Percentiles rank a stretch among this genome's conserved stretches.
These are phyloP conservation scores for Kandelia obovata DNA, from an alignment of 345 rosid species.

Conservation along the genomic window DNA sequence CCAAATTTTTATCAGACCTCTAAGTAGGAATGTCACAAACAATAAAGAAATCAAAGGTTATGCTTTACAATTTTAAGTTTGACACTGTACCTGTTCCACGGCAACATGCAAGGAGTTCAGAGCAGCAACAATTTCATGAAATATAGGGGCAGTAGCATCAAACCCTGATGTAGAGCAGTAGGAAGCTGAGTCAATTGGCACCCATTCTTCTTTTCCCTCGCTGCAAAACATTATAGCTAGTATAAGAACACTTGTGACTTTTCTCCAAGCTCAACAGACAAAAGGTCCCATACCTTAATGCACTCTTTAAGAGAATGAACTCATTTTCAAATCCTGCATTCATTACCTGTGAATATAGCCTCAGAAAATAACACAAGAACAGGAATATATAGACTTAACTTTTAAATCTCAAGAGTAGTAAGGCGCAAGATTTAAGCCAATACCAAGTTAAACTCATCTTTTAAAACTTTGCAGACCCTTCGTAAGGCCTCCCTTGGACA, in stretches of 20 bases:
- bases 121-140: conserved; percentile 60
- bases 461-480: conserved; percentile 58
- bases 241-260: conserved; percentile 4
- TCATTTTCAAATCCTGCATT: conserved; percentile 98
- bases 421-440: conserved; percentile 5
- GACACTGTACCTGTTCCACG: conserved; percentile 71
- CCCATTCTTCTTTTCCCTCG: conserved; percentile 81
- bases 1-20: no score
- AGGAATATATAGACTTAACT: not conserved
- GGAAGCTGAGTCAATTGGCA: conserved; percentile 65
- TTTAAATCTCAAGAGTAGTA: not conserved
- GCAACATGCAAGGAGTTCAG: conserved; percentile 61
- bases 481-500: conserved; percentile 89
- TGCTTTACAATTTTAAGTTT: not conserved
- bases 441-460: conserved; percentile 88
- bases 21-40: no score
- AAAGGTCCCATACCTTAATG: conserved; percentile 39
- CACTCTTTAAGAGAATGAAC: conserved; percentile 74
- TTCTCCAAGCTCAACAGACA: not conserved
- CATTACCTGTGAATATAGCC: conserved; percentile 49
- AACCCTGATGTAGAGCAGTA: conserved; percentile 78
- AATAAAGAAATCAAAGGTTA: no score
- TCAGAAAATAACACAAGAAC: conserved; percentile 2
- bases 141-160: conserved; percentile 59
- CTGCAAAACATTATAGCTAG: conserved; percentile 32